These are phyloP conservation scores for Bombardia bombarda DNA, from an alignment of 495 filamentous ascomycete genomes.

Conservation along the genomic window DNA sequence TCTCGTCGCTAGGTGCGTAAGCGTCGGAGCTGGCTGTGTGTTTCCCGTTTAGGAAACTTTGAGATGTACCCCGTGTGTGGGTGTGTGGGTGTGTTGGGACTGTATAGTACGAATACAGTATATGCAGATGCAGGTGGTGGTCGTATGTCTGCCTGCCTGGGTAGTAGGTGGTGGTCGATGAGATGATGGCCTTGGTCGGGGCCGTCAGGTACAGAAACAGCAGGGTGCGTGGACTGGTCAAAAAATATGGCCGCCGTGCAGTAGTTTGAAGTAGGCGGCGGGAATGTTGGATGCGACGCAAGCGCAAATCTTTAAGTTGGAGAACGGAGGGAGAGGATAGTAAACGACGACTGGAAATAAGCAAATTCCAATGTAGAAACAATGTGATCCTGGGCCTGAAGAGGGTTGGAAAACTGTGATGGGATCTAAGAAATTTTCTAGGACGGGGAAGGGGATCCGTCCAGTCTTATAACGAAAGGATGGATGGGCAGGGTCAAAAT, in stretches of 20 bases:
- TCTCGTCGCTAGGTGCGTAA: conserved; percentile 9
- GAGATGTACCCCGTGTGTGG: not conserved
- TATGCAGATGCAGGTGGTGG: no score
- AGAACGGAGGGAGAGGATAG: not conserved
- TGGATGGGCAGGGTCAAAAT: conserved; percentile 16
- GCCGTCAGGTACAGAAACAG: conserved; percentile 3
- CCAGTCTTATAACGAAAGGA: conserved; percentile 25
- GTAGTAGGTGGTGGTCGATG: no score
- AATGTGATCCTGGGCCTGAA: conserved; percentile 8
- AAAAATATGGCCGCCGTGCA: conserved; percentile 5
- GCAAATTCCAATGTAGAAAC: conserved; percentile 6
- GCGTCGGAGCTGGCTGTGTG: not conserved
- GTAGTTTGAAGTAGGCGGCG: conserved; percentile 7
- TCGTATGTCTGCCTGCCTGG: no score
- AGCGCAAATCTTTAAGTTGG: not conserved
- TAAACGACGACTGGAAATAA: not conserved
- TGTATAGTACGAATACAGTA: no score
- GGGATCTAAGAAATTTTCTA: conserved; percentile 19
- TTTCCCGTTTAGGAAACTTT: not conserved
- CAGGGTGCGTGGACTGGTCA: not conserved
- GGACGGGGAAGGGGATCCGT: conserved; percentile 19
- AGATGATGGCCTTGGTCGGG: not conserved
- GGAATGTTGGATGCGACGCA: not conserved
- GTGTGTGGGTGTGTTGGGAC: not conserved
- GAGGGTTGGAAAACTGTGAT: conserved; percentile 15